A percentile compares a stretch with the other conserved stretches of the same genome.
phyloP scores from a whole-genome alignment of 2,329 filamentous ascomycete species.

The Cytospora paraplurivora region DNA sequence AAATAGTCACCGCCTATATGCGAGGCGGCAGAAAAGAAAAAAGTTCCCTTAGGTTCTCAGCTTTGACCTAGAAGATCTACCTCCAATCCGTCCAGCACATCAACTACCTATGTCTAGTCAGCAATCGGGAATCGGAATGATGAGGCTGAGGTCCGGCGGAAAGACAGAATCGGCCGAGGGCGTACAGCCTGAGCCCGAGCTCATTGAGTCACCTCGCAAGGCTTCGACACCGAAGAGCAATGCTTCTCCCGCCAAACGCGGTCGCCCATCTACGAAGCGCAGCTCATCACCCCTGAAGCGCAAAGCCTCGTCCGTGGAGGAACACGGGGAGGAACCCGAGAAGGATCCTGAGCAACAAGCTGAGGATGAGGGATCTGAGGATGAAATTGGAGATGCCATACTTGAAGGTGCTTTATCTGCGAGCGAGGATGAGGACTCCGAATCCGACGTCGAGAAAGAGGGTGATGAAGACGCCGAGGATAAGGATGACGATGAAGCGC shows the following conservation, averaged over 20 bases:
- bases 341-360: constrained; percentile 21
- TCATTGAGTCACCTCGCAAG: constrained; percentile 18
- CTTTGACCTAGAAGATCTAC: neutral
- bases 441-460: constrained; percentile 50
- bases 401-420: constrained; percentile 60
- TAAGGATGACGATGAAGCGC: constrained; percentile 43
- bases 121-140: constrained; percentile 20
- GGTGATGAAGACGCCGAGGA: constrained; percentile 45
- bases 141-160: constrained; percentile 28
- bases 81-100: neutral
- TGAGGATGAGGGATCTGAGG: constrained; percentile 48
- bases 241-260: constrained; percentile 12
- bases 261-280: constrained; percentile 11
- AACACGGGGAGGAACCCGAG: constrained; percentile 54
- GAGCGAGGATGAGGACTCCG: constrained; percentile 59
- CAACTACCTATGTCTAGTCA: constrained; percentile 5
- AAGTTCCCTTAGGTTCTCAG: neutral
- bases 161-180: constrained; percentile 28
- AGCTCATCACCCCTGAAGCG: constrained; percentile 55
- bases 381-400: constrained; percentile 59
- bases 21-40: neutral
- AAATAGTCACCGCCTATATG: neutral
- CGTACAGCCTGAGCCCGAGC: constrained; percentile 15
- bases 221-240: constrained; percentile 9
- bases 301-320: constrained; percentile 58